Percentiles rank a stretch among this genome's conserved stretches.
phyloP scores from a whole-genome alignment of 768 basidiomycete genomes.

The Leucosporidium creatinivorum region DNA sequence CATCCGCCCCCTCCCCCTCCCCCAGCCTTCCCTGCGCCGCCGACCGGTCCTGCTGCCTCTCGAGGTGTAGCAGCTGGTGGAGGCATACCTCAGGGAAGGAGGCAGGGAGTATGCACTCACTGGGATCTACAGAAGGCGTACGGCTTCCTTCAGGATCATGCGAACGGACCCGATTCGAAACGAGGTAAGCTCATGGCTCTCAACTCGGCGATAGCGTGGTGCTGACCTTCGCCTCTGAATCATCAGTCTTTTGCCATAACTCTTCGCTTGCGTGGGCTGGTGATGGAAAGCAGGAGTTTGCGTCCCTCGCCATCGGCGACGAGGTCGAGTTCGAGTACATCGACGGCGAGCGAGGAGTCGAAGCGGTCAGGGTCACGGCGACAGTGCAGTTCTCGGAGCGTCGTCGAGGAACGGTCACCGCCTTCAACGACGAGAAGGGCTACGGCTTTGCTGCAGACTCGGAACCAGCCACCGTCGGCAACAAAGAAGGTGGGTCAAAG shows the following conservation, averaged over 20 bases:
- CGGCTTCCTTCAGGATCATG: not conserved
- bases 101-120: not conserved
- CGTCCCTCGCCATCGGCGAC: not conserved
- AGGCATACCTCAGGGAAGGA: not conserved
- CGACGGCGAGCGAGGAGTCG: not conserved
- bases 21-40: not conserved
- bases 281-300: not conserved
- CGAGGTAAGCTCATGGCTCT: not conserved
- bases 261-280: not conserved
- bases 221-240: not conserved
- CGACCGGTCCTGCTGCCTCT: not conserved
- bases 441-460: not conserved
- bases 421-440: not conserved
- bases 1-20: not conserved
- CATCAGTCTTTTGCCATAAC: not conserved
- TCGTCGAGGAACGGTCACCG: not conserved
- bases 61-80: not conserved
- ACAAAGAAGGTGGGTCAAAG: not conserved
- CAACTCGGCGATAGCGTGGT: not conserved
- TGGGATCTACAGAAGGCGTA: not conserved
- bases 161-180: not conserved
- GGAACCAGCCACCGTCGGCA: not conserved
- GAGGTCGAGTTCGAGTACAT: slow-evolving; percentile 5
- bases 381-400: not conserved
- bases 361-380: slow-evolving; percentile 1